These are phyloP conservation scores for Rhytidhysteron rufulum DNA, from an alignment of 2,329 filamentous ascomycete species.

Conservation along the genomic window DNA sequence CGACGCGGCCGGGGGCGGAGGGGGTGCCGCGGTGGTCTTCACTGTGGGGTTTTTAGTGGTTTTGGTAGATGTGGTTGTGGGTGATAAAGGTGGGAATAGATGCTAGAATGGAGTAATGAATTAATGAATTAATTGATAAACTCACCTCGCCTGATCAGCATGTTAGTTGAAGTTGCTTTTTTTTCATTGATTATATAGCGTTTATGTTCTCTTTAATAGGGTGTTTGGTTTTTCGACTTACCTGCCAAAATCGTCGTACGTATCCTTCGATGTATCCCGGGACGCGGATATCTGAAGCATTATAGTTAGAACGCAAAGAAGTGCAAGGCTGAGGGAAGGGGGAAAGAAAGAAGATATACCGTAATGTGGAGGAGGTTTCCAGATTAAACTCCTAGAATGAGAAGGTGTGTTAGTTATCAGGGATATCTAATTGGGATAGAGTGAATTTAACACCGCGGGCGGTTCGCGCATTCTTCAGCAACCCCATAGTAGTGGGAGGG, in stretches of 20 bases:
- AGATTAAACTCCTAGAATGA: constrained; percentile 83
- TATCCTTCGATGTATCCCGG: constrained; percentile 92
- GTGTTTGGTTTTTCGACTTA: constrained; percentile 43
- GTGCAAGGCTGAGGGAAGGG: too few relatives aligned
- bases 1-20: constrained; percentile 81
- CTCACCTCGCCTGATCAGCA: constrained; percentile 30
- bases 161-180: constrained; percentile 13
- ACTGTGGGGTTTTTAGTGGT: too few relatives aligned
- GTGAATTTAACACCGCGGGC: too few relatives aligned
- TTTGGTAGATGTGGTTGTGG: too few relatives aligned
- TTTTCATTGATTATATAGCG: neutral
- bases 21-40: constrained; percentile 94
- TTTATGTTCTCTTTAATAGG: neutral
- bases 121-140: too few relatives aligned
- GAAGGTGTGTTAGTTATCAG: too few relatives aligned
- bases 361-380: constrained; percentile 95
- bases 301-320: too few relatives aligned
- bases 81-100: too few relatives aligned
- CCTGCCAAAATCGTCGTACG: constrained; percentile 97
- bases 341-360: constrained; percentile 52
- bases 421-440: too few relatives aligned
- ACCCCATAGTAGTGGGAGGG: too few relatives aligned
- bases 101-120: too few relatives aligned
- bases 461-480: too few relatives aligned
- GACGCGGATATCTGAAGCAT: constrained; percentile 66